Evolutionary conservation across 2,329 filamentous ascomycete genomes (phyloP), one percentile per base, ranked within the genome.

Genomic region (Cladophialophora bantiana): DNA sequence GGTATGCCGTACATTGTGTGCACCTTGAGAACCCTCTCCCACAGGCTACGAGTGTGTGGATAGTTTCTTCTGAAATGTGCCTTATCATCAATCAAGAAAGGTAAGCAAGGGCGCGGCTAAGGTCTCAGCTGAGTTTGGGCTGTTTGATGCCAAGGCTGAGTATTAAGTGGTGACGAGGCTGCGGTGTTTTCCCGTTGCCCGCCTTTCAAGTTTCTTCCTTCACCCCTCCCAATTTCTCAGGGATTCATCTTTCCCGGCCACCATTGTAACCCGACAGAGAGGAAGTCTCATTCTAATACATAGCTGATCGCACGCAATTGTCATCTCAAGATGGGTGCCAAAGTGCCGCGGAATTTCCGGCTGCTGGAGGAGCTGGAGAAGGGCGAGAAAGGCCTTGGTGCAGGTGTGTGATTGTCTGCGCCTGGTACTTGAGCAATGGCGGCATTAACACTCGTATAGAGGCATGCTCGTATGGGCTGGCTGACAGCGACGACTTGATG

Each of bases 321-420:
- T 3, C 45, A 50, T 50, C 45, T 31, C 18, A 50, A 31, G 26
- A 89, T 89, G 86, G 79, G 83, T 65, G 89, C 91, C 66, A 93
- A 96, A 81, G 88, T 99, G 65, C 95, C 95, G 69, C 88, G 95
- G 78, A 98, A 98, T 83, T 99, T 99, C 79, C 90, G 94, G 77
- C 88, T 99, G 72, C 86, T 99, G 65, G 95, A 97, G 80, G 95
- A 99, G 88, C 86, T 99, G 20, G 95, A 99, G 84, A 98, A 98
- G 84, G 95, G 95, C 76, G 95, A 99, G 84, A 99, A 99, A 82
- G 95, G 95, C 69, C 86, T 95, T 70, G 94, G 95, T 76, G 93
- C 94, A 79, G 92, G 93, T 92, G 81, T 65, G 81, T 81, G 65
- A 67, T 73, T 73, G 64, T 67, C 54, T 34, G 32, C 35, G 35